Evolutionary conservation across 805 yeast species (phyloP).

Genomic region (Nakazawaea sp.): DNA sequence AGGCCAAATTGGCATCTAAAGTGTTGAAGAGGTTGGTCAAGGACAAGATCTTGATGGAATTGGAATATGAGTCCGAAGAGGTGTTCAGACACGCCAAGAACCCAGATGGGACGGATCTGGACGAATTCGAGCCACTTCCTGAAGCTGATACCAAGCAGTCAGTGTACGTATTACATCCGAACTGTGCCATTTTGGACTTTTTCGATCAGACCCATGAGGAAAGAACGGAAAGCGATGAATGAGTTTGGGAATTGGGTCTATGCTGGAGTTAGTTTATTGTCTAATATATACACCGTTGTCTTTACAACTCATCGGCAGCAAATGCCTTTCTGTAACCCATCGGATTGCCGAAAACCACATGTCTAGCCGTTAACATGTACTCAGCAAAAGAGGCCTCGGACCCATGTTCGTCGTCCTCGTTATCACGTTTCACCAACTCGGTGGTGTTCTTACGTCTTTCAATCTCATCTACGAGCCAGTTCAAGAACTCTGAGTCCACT

Average conservation of each 20-base stretch:
- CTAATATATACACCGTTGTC: neutral
- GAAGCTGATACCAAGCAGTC: conserved; percentile 22
- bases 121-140: conserved; percentile 10
- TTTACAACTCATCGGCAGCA: conserved; percentile 37
- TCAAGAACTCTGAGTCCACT: conserved; percentile 37
- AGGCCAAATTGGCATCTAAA: conserved; percentile 65
- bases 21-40: conserved; percentile 79
- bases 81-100: conserved; percentile 15
- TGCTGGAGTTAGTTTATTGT: neutral
- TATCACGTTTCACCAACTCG: conserved; percentile 16
- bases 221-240: conserved; percentile 2
- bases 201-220: conserved; percentile 31
- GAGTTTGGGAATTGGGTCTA: neutral
- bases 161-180: conserved; percentile 66
- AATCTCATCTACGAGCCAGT: conserved; percentile 54
- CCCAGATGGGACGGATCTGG: conserved; percentile 14
- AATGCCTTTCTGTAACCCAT: conserved; percentile 57
- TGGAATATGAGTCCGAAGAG: conserved; percentile 41
- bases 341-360: conserved; percentile 72
- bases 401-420: conserved; percentile 19
- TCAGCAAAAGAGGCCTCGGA: conserved; percentile 18
- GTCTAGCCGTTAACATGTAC: conserved; percentile 33
- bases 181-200: conserved; percentile 71
- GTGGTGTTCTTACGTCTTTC: conserved; percentile 21
- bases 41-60: conserved; percentile 74